phyloP scores from a whole-genome alignment of 179 eudicot species.

The Actinidia chinensis region DNA sequence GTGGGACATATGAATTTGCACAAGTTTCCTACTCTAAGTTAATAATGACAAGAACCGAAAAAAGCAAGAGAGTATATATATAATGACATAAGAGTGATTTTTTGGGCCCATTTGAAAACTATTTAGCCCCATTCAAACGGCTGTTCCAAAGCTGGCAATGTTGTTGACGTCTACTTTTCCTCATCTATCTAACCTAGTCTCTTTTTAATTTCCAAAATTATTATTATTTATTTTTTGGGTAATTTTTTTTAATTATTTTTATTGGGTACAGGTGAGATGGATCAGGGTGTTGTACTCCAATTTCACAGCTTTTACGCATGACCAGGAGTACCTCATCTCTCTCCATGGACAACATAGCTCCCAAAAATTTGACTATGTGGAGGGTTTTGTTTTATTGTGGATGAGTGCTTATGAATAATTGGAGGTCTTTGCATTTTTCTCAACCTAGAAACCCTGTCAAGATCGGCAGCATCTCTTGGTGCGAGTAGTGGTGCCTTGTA shows the following conservation, averaged over 20 bases:
- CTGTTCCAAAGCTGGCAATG: slow-evolving; percentile 32
- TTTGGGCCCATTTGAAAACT: too few species aligned
- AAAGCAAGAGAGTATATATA: too few species aligned
- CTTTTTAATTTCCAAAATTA: neutral
- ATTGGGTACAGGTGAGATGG: slow-evolving; percentile 74
- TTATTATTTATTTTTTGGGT: neutral
- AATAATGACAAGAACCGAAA: too few species aligned
- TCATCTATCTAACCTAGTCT: neutral
- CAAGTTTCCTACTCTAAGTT: too few species aligned
- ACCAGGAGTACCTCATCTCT: slow-evolving; percentile 87
- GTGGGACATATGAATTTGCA: too few species aligned
- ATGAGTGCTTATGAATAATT: slow-evolving; percentile 78
- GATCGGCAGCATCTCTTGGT: slow-evolving; percentile 58
- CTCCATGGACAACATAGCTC: slow-evolving; percentile 47
- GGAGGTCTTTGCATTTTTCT: slow-evolving; percentile 93
- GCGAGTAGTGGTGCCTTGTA: slow-evolving; percentile 66
- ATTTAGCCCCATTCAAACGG: slow-evolving; percentile 20
- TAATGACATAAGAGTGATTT: too few species aligned
- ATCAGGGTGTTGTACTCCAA: slow-evolving; percentile 78
- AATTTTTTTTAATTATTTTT: neutral
- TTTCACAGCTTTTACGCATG: slow-evolving; percentile 68
- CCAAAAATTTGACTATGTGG: slow-evolving; percentile 78
- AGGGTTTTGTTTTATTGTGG: slow-evolving; percentile 88
- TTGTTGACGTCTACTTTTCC: slow-evolving; percentile 27
- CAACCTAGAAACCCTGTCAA: slow-evolving; percentile 75